Base-by-base conservation (phyloP, 2,329 filamentous ascomycete genomes). In the Paecilomyces niveus region DNA sequence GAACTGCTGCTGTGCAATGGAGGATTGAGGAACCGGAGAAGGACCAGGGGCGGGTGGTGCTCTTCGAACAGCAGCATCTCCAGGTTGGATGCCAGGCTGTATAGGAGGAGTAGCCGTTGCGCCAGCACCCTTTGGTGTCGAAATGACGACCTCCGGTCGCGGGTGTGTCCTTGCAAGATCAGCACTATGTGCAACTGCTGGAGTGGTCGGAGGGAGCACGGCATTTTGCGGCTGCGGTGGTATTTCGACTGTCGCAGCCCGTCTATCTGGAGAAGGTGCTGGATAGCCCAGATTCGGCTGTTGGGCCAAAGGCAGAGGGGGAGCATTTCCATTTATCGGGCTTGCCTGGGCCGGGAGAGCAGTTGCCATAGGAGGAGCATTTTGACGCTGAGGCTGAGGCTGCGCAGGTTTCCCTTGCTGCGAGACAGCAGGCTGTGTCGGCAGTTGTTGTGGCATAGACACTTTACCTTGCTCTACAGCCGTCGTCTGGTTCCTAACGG, bases 1-100 rank as follows among this genome's bases (percentile, higher is more conserved):
- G 59, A 73, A 72, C 55, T 65, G 72, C 45, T 69, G 68, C 51
- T 73, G 70, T 2, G 64, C 64, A 8, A 60, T 65, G 53, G 63
- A 66, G 55, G 65, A 50, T 49, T 64, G 65, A 57, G 64, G 60
- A 5, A 59, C 58, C 2, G 62, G 57, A 11, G 63, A 50, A 31
- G 64, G 56, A 33, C 67, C 56, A 18, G 57, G 52, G 32, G 62
- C 52, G 7, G 61, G 18, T 8, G 61, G 56, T 9, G 50, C 55
- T 54, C 61, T 59, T 52, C 68, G 67, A 18, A 53, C 61, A 26
- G 61, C 52, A 52, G 61, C 53, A 22, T 63, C 64, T 26, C 57
- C 56, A 22, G 60, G 15, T 52, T 60, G 58, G 11, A 45, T 45
- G 29, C 57, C 50, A 56, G 64, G 60, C 24, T 59, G 60, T 53